Evolutionary conservation across 305 asterid genomes (phyloP).

Genomic region (Caryopteris hybrid): DNA sequence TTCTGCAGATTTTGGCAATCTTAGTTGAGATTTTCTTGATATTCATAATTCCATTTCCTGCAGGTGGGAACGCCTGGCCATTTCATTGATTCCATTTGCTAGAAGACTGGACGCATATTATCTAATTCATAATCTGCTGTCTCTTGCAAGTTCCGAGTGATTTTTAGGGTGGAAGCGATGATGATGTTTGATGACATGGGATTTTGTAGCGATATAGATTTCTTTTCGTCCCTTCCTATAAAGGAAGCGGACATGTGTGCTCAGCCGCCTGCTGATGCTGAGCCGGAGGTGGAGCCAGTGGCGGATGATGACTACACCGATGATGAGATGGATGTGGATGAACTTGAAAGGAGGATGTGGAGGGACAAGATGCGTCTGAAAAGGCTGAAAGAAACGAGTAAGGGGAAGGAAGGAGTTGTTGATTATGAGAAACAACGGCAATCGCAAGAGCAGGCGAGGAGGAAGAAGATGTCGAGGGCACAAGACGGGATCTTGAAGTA

Average conservation of each 20-base stretch:
- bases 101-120: too few species aligned
- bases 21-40: neutral
- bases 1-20: neutral
- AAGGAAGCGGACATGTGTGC: slow-evolving; percentile 40
- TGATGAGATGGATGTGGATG: slow-evolving; percentile 79
- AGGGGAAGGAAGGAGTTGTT: slow-evolving; percentile 37
- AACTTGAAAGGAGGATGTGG: slow-evolving; percentile 86
- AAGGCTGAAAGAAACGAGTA: slow-evolving; percentile 61
- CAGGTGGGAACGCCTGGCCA: too few species aligned
- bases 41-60: too few species aligned
- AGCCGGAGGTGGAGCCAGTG: slow-evolving; percentile 37
- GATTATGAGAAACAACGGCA: slow-evolving; percentile 52
- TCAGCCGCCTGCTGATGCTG: slow-evolving; percentile 32
- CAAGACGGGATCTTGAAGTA: slow-evolving; percentile 88
- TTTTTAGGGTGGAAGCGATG: slow-evolving; percentile 28
- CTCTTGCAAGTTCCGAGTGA: too few species aligned
- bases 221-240: slow-evolving; percentile 46
- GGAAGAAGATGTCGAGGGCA: slow-evolving; percentile 85
- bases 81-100: too few species aligned
- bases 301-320: slow-evolving; percentile 77
- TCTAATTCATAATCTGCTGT: too few species aligned
- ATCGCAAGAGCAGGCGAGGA: slow-evolving; percentile 75
- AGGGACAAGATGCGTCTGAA: slow-evolving; percentile 68
- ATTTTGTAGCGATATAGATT: slow-evolving; percentile 65
- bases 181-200: slow-evolving; percentile 79